Evolutionary conservation across 2,329 filamentous ascomycete genomes (phyloP), one percentile per base, ranked within the genome.

Genomic region (Xylariaceae sp.): DNA sequence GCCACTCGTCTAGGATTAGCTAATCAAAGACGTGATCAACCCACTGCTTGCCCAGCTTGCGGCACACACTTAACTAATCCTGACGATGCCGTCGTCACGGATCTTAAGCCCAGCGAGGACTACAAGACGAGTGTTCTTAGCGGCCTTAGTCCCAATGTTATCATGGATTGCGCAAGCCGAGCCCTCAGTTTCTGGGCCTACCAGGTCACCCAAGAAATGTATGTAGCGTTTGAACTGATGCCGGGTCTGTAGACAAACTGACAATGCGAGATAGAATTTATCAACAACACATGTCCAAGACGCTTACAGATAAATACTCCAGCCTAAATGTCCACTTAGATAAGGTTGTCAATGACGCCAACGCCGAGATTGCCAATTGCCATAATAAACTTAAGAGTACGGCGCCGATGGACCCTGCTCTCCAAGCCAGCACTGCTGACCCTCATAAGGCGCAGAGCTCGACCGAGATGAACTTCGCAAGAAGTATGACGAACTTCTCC

Each of bases 91-190:
- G 85, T 90, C 8, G 79, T 88, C 17, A 84, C 88, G 1, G 82
- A 86, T 26, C 79, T 97, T 36, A 90, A 88, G 58, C 92, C 92
- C 0, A 87, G 86, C 0, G 93, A 97, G 67, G 92, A 96, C 64
- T 96, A 95, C 79, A 96, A 96, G 74, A 92, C 90, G 0, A 93
- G 88, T 58, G 84, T 96, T 0, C 79, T 97, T 9, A 92, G 90
- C 68, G 94, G 94, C 0, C 76, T 97, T 1, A 90, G 86, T 58
- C 94, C 94, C 1, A 87, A 82, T 29, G 81, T 88, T 26, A 90
- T 97, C 62, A 92, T 96, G 82, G 93, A 96, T 66, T 96, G 92
- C 73, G 89, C 91, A 19, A 87, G 88, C 4, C 83, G 90, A 64
- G 92, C 88, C 1, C 74, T 96, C 62, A 85, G 83, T 28, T 96